Conservation (phyloP, 1,139 yeast genomes). For the Kodamaea alishanica region DNA sequence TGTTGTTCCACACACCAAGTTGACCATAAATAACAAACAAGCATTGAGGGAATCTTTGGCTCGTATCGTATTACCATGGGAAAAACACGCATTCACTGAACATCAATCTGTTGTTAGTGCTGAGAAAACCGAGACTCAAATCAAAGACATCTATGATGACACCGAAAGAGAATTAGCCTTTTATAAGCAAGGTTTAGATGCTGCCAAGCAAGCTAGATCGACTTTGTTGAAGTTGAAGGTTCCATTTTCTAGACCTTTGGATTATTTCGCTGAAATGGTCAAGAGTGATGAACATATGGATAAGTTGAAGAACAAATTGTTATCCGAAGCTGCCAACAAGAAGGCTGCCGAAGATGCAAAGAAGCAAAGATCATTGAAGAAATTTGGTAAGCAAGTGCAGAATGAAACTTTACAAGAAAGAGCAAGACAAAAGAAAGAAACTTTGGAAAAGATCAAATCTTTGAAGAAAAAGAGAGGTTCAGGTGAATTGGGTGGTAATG, state of each 20-base stretch:
- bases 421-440: conserved; percentile 89
- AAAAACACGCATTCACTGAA: conserved; percentile 69
- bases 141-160: conserved; percentile 92
- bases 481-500: conserved; percentile 60
- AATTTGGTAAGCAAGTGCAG: conserved; percentile 97
- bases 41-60: conserved; percentile 68
- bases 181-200: conserved; percentile 88
- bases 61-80: conserved; percentile 70
- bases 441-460: conserved; percentile 84
- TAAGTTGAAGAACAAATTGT: conserved; percentile 74
- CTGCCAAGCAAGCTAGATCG: conserved; percentile 71
- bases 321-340: conserved; percentile 84
- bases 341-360: conserved; percentile 92
- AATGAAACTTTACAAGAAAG: conserved; percentile 90
- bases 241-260: conserved; percentile 90
- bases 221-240: conserved; percentile 64
- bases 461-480: conserved; percentile 83
- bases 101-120: conserved; percentile 71
- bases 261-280: conserved; percentile 97
- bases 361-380: conserved; percentile 91
- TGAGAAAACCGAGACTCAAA: conserved; percentile 55
- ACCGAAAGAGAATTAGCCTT: conserved; percentile 63
- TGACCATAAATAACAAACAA: conserved; percentile 70
- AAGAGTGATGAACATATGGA: conserved; percentile 99
- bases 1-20: conserved; percentile 82